Evolutionary conservation across 768 basidiomycete genomes (phyloP).

Genomic region (Pleurotus pulmonarius): DNA sequence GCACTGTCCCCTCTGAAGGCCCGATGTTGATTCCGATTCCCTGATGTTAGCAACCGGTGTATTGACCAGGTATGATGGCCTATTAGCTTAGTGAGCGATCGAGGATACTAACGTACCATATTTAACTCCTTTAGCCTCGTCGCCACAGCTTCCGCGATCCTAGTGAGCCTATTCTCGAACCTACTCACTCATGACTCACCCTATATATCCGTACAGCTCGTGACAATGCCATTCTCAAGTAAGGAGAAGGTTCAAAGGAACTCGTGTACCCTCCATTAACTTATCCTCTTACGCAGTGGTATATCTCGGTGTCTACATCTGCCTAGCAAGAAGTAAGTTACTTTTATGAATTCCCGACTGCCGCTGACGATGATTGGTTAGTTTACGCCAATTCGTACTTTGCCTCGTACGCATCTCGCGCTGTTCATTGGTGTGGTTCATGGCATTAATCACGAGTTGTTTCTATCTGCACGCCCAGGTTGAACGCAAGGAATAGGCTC

Average conservation of each 20-base stretch:
- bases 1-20: not conserved
- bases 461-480: not conserved
- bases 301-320: not conserved
- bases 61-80: not conserved
- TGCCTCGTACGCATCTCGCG: not conserved
- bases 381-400: not conserved
- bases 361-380: not conserved
- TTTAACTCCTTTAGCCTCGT: not conserved
- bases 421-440: not conserved
- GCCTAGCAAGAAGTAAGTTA: not conserved
- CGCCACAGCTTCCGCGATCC: not conserved
- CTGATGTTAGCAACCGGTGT: not conserved
- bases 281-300: not conserved
- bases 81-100: not conserved
- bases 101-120: not conserved
- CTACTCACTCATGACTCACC: not conserved
- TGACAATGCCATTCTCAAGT: not conserved
- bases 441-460: not conserved
- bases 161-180: not conserved
- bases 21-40: not conserved
- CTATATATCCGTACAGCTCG: not conserved
- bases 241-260: not conserved
- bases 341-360: not conserved
- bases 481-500: conserved; percentile 1
- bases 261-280: not conserved